These are phyloP conservation scores for Tricladium varicosporioides DNA, from an alignment of 2,329 filamentous ascomycete genomes.

Conservation along the genomic window DNA sequence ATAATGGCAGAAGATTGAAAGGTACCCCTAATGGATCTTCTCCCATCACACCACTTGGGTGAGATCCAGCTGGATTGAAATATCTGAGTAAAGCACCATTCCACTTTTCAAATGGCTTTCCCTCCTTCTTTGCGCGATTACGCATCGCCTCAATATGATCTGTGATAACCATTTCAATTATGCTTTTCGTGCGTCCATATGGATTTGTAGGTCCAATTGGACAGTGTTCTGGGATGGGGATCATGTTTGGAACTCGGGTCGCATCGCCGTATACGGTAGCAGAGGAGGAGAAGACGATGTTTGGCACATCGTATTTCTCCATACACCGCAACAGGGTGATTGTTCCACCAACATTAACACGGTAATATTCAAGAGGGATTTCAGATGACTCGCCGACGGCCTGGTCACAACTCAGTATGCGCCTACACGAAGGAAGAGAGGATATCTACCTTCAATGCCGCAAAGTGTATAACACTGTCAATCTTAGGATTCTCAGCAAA, in stretches of 20 bases:
- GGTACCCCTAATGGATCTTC: constrained; percentile 95
- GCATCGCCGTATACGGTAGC: constrained; percentile 98
- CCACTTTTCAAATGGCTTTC: constrained; percentile 77
- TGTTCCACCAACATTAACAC: constrained; percentile 92
- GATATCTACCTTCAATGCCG: constrained; percentile 78
- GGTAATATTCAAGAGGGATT: constrained; percentile 96
- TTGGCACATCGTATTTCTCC: constrained; percentile 85
- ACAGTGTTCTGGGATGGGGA: constrained; percentile 95
- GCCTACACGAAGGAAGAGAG: constrained; percentile 4
- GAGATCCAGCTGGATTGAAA: constrained; percentile 95
- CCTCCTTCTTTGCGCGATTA: constrained; percentile 75
- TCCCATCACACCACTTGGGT: constrained; percentile 95
- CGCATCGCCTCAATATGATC: constrained; percentile 88
- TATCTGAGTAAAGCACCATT: constrained; percentile 92
- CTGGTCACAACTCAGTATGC: constrained; percentile 43
- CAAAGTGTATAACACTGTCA: constrained; percentile 98
- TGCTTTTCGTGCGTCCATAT: constrained; percentile 94
- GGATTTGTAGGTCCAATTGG: constrained; percentile 96
- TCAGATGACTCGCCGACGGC: constrained; percentile 94
- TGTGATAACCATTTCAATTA: constrained; percentile 87
- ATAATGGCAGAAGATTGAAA: constrained; percentile 90
- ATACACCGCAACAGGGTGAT: constrained; percentile 84
- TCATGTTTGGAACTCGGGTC: constrained; percentile 95
- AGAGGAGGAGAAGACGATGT: constrained; percentile 98
- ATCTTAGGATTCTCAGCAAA: constrained; percentile 89